Evolutionary conservation across 208 protist genomes (phyloP), one percentile per base, ranked within the genome.

Genomic region (Leishmania lainsoni): DNA sequence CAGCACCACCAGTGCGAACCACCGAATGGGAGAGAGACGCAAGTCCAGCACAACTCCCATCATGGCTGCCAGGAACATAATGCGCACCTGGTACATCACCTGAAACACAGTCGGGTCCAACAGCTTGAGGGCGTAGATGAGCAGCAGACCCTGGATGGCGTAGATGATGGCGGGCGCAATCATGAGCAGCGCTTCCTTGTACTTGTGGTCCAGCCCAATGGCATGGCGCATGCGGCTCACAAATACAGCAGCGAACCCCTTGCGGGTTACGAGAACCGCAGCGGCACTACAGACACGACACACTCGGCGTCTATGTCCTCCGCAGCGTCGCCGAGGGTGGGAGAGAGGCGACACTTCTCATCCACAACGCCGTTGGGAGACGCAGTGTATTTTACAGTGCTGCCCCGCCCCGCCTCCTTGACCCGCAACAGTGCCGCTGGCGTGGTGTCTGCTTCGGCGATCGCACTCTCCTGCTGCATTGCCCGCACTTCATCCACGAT

Each of bases 31-130:
- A 12, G 89, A 87, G 63, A 95, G 85, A 42, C 54, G 49, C 22
- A 80, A 65, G 72, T 78, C 66, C 66, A 92, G 49, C 29, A 81
- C 72, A 8, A 75, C 59, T 26, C 74, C 56, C 81, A 89, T 89
- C 61, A 95, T 81, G 16, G 94, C 3, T 2, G 89, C 91, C 26
- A 87, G 88, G 29, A 89, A 86, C 26, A 94, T 3, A 56, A 95
- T 91, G 78, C 90, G 91, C 32, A 87, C 72, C 73, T 95, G 91
- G 74, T 89, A 92, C 56, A 86, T 76, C 16, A 96, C 81, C 74
- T 94, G 89, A 78, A 94, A 94, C 35, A 91, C 69, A 39, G 89
- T 86, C 49, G 91, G 81, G 78, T 93, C 89, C 51, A 95, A 77
- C 63, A 88, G 83, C 51, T 72, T 68, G 29, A 92, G 81, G 5